phyloP scores from a whole-genome alignment of 2,329 filamentous ascomycete species.

The Verticillium nonalfalfae region DNA sequence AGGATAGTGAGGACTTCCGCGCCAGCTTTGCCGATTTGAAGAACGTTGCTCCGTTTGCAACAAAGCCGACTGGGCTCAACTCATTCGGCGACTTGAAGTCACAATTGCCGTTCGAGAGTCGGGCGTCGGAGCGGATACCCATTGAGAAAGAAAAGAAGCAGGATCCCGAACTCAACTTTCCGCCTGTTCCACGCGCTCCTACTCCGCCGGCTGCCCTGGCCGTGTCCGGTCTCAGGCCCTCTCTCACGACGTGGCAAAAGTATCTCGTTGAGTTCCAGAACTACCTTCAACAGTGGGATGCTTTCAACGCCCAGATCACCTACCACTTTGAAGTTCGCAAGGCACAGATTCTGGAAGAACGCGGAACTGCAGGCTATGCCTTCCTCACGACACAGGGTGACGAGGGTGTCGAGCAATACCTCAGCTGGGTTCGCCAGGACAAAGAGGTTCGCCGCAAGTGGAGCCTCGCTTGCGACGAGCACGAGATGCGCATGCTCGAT shows the following conservation, averaged over 20 bases:
- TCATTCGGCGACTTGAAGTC: constrained; percentile 51
- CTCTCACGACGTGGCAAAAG: constrained; percentile 35
- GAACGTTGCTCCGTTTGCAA: constrained; percentile 48
- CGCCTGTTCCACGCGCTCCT: constrained; percentile 42
- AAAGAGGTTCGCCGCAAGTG: constrained; percentile 55
- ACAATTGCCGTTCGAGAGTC: constrained; percentile 50
- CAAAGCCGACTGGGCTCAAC: constrained; percentile 39
- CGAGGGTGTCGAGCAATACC: constrained; percentile 49
- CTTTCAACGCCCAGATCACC: constrained; percentile 40
- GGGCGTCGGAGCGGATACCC: constrained; percentile 34
- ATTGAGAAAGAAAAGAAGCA: constrained; percentile 23
- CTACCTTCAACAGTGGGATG: constrained; percentile 43
- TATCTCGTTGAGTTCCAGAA: constrained; percentile 47
- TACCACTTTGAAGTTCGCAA: constrained; percentile 50
- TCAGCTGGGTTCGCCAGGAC: constrained; percentile 57
- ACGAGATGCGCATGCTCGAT: constrained; percentile 51
- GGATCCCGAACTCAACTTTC: constrained; percentile 33
- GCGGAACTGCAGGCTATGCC: constrained; percentile 32
- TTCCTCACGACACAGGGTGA: constrained; percentile 39
- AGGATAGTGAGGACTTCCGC: constrained; percentile 50
- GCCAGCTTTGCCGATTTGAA: constrained; percentile 47
- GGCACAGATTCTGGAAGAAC: constrained; percentile 28
- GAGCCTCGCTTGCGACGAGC: constrained; percentile 51
- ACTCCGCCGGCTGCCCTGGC: constrained; percentile 35
- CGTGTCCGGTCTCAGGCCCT: constrained; percentile 36